Evolutionary conservation across 2,329 filamentous ascomycete genomes (phyloP).

Genomic region (Chaetomium olivaceum): DNA sequence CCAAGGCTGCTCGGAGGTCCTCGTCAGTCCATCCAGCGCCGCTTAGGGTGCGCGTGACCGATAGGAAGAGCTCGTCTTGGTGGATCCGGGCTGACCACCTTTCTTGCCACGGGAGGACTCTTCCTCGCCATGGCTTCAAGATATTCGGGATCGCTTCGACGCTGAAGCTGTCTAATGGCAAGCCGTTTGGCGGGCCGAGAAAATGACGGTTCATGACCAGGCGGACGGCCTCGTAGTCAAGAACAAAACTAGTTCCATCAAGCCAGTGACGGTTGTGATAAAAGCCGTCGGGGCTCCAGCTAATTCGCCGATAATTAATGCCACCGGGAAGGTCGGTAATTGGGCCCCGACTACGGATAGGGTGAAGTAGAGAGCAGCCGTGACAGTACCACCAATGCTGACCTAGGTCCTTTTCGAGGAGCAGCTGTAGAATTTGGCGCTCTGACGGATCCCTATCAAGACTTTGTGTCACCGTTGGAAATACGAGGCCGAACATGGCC

Average conservation of each 20-base stretch:
- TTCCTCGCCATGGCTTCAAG: neutral
- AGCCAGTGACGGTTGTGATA: neutral
- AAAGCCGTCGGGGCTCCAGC: neutral
- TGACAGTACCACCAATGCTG: constrained; percentile 10
- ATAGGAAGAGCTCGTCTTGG: constrained; percentile 2
- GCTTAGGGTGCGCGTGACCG: neutral
- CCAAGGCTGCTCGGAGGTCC: neutral
- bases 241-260: neutral
- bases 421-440: neutral
- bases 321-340: neutral
- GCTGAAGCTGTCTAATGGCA: constrained; percentile 4
- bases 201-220: constrained; percentile 15
- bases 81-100: constrained; percentile 7
- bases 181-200: constrained; percentile 3
- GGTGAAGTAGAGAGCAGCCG: constrained; percentile 5
- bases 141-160: neutral
- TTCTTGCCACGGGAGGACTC: neutral
- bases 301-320: neutral
- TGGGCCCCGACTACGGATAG: neutral
- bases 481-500: constrained; percentile 1
- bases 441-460: neutral
- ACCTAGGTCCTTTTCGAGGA: constrained; percentile 8
- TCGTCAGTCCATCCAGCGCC: neutral
- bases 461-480: neutral
- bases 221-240: constrained; percentile 2